phyloP scores from a whole-genome alignment of 2,329 filamentous ascomycete genomes.

The Pseudopithomyces maydicus region DNA sequence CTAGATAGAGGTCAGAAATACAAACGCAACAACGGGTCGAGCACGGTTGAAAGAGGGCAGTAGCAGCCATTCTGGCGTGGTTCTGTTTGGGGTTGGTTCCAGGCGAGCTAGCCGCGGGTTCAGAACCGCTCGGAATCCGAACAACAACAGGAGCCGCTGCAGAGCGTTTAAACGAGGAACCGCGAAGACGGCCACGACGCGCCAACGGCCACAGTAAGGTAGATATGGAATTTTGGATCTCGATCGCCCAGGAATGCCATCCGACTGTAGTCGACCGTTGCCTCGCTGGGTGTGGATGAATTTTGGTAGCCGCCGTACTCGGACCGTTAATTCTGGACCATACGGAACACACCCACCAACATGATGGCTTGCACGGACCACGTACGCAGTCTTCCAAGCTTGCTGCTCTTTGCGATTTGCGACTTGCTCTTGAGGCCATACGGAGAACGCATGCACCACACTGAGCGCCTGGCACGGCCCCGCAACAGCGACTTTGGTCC shows the following conservation, averaged over 20 bases:
- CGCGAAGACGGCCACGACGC: neutral
- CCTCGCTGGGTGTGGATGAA: neutral
- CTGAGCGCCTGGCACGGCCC: conserved; percentile 15
- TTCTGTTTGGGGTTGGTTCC: neutral
- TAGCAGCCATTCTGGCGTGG: neutral
- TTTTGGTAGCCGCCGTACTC: conserved; percentile 3
- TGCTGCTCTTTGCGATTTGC: conserved; percentile 2
- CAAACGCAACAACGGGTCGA: neutral
- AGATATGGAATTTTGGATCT: conserved; percentile 1
- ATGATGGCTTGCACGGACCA: conserved; percentile 18
- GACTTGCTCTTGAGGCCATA: conserved; percentile 1
- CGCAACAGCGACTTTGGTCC: conserved; percentile 3
- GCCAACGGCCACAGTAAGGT: conserved; percentile 9
- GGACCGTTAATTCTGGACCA: conserved; percentile 1
- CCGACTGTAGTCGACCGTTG: conserved; percentile 5
- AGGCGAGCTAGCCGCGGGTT: conserved; percentile 5
- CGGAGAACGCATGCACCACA: conserved; percentile 11
- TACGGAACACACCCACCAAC: conserved; percentile 15
- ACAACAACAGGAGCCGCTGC: conserved; percentile 3
- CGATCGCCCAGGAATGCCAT: conserved; percentile 2
- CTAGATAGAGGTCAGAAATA: conserved; percentile 1
- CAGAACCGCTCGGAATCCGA: conserved; percentile 22
- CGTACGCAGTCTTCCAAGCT: conserved; percentile 2
- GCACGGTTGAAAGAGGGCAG: neutral
- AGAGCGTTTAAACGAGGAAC: neutral